Conservation (phyloP, 441 rosid species). For the Bocquillonia castaneifolia region DNA sequence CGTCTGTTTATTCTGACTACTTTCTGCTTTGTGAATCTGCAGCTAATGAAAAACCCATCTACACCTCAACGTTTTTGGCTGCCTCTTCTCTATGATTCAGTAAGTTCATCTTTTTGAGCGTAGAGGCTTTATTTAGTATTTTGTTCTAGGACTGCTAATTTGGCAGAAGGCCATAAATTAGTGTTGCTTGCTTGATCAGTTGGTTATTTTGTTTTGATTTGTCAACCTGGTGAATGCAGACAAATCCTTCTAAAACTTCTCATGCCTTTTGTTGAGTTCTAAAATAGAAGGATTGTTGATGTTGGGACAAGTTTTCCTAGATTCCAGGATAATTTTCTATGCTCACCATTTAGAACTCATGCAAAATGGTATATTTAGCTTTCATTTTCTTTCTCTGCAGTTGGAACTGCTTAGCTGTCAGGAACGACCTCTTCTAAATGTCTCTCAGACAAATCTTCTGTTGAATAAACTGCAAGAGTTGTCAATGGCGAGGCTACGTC, state of each 20-base stretch:
- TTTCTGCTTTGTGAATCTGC: constrained; percentile 28
- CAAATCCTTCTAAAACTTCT: neutral
- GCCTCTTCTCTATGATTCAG: constrained; percentile 88
- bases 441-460: constrained; percentile 61
- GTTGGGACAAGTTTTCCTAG: neutral
- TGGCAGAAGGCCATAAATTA: neutral
- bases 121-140: neutral
- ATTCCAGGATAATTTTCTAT: neutral
- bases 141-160: neutral
- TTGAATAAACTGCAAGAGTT: constrained; percentile 77
- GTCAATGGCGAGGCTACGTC: constrained; percentile 65
- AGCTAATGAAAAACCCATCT: constrained; percentile 88
- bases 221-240: neutral
- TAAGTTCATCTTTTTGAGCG: constrained; percentile 29
- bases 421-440: constrained; percentile 60
- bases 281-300: neutral
- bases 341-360: neutral
- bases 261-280: neutral
- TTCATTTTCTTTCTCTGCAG: constrained; percentile 31
- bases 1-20: neutral
- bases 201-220: neutral
- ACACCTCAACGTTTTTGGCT: constrained; percentile 93
- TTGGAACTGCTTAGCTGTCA: constrained; percentile 73
- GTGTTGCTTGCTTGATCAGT: neutral
- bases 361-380: neutral